These are phyloP conservation scores for Letharia columbiana DNA, from an alignment of 495 filamentous ascomycete species.

Conservation along the genomic window DNA sequence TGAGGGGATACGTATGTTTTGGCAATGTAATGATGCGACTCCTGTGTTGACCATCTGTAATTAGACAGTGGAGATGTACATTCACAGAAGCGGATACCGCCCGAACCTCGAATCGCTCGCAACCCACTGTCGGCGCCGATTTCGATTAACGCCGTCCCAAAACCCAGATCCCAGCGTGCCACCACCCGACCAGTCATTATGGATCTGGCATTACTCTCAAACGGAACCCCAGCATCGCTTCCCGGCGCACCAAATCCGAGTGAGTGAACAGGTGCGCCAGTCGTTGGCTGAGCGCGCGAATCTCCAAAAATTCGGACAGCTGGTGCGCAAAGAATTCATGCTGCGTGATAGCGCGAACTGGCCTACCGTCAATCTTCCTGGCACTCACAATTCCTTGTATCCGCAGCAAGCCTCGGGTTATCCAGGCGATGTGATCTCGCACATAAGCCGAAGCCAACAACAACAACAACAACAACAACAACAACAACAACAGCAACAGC, in stretches of 20 bases:
- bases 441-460: constrained; percentile 26
- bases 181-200: constrained; percentile 68
- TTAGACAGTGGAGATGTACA: constrained; percentile 71
- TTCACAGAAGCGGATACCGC: constrained; percentile 69
- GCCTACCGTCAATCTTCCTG: constrained; percentile 72
- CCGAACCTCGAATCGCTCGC: constrained; percentile 58
- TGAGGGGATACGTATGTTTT: constrained; percentile 64
- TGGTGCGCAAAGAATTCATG: constrained; percentile 89
- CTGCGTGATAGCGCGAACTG: constrained; percentile 79
- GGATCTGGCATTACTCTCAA: constrained; percentile 87
- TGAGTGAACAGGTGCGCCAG: constrained; percentile 48
- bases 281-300: constrained; percentile 56
- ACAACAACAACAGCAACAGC: too few relatives aligned
- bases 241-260: constrained; percentile 53
- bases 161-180: constrained; percentile 46
- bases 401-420: constrained; percentile 28
- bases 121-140: constrained; percentile 68
- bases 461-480: too few relatives aligned
- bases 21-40: not conserved
- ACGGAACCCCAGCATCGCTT: constrained; percentile 63
- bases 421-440: constrained; percentile 27
- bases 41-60: constrained; percentile 1
- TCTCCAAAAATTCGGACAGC: constrained; percentile 68
- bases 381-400: constrained; percentile 22
- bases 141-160: constrained; percentile 63